Base-by-base conservation (phyloP, 208 protist genomes). In the Wallacemonas collosoma region DNA sequence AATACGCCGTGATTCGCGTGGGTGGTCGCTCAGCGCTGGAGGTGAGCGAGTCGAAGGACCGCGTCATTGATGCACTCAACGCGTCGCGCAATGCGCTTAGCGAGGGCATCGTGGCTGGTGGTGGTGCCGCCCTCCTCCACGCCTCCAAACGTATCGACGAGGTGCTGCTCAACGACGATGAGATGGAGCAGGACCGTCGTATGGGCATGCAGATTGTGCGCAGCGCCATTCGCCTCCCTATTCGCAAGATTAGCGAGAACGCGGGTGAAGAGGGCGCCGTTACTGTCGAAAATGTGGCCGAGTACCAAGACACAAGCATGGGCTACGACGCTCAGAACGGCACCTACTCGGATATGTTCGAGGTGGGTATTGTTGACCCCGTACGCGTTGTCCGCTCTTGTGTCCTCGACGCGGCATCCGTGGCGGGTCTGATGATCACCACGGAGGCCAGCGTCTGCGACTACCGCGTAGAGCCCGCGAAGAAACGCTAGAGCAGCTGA, bases 291-390 rank as follows among this genome's bases (percentile, higher is more conserved):
- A 99, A 99, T 74, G 88, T 99, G 36, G 69, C 98, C 5, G 86
- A 95, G 68, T 88, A 93, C 68, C 72, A 91, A 12, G 93, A 99
- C 71, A 70, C 61, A 11, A 76, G 78, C 55, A 92, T 97, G 80
- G 98, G 99, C 69, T 99, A 97, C 84, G 96, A 99, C 76, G 98
- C 98, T 26, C 87, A 96, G 69, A 98, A 96, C 53, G 85, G 85
- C 73, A 73, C 93, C 48, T 99, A 99, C 80, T 91, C 94, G 57
- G 90, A 99, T 83, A 99, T 99, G 98, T 95, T 99, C 77, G 79
- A 98, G 64, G 88, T 90, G 8, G 99, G 99, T 62, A 99, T 99
- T 82, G 98, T 99, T 61, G 99, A 99, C 88, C 99, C 99, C 61
- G 96, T 98, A 17, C 99, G 99, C 87, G 99, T 99, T 17, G 99